phyloP scores from a whole-genome alignment of 2,329 filamentous ascomycete genomes.

The Cadophora luteo-olivacea region DNA sequence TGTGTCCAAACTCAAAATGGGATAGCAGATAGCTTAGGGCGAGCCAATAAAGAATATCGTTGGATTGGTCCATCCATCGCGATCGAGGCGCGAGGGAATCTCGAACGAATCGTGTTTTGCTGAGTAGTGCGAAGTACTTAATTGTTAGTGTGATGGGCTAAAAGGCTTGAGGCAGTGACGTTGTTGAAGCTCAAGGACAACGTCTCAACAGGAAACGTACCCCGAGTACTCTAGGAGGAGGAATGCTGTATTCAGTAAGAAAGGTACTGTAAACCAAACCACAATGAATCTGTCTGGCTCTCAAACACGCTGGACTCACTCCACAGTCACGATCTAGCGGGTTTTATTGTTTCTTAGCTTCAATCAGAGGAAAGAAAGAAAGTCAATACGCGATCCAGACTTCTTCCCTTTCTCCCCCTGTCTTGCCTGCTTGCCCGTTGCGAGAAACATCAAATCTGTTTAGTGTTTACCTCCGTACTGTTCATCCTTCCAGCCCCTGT shows the following conservation, averaged over 20 bases:
- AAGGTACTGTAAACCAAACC: too few relatives aligned
- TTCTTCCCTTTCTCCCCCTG: not conserved
- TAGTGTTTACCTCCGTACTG: too few relatives aligned
- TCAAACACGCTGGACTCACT: too few relatives aligned
- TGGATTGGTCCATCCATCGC: not conserved
- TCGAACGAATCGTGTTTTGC: not conserved
- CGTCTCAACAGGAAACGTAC: too few relatives aligned
- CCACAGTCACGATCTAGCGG: too few relatives aligned
- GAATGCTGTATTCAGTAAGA: too few relatives aligned
- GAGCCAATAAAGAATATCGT: not conserved
- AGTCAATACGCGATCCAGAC: constrained; percentile 1
- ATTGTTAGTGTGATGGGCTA: too few relatives aligned
- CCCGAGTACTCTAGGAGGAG: too few relatives aligned
- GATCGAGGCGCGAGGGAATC: not conserved
- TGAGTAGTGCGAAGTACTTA: too few relatives aligned
- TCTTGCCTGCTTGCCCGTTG: not conserved
- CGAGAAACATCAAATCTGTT: constrained; percentile 3
- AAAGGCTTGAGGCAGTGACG: not conserved
- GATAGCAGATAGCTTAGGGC: not conserved
- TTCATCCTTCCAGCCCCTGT: too few relatives aligned
- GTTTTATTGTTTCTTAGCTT: not conserved
- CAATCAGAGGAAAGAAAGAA: not conserved
- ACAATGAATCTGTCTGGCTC: too few relatives aligned
- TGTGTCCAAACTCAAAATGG: not conserved
- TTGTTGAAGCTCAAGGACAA: not conserved